Base-by-base conservation (phyloP, 768 basidiomycete genomes). In the Rhodotorula diobovata region DNA sequence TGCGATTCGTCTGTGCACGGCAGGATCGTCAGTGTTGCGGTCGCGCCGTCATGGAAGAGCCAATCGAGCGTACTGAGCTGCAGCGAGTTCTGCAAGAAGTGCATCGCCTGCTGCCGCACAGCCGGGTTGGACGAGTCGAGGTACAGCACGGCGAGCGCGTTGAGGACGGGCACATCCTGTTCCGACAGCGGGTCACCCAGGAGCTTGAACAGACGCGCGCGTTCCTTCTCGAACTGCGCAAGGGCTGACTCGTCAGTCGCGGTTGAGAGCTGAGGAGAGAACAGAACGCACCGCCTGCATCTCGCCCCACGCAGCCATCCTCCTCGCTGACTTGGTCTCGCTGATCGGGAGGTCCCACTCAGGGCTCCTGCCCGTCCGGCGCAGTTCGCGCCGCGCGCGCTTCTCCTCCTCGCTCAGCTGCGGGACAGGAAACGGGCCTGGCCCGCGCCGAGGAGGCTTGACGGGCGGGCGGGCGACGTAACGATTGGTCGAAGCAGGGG, bases 191-290 rank as follows among this genome's bases (percentile, higher is more conserved):
- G 7, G 1, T 67, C 30, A 14, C 20, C 46, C 21, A 58, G 65
- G 23, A 39, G 9, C 11, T n/a, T 21, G 35, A 58, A 46, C 11
- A 66, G 56, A 14, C 57, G 56, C 1, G 10, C 37, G 46, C 48
- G 46, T 18, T 66, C 57, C n/a, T 58, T 48, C 4, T 60, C 58
- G 51, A 67, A 67, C 66, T 67, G 58, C 7, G 28, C 4, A 20
- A 1, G 25, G 34, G 45, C 7, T 23, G 39, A 15, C 23, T 5
- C 30, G 58, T 53, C 43, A 34, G 23, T 25, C 20, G 12, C 14
- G 15, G 18, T 32, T 7, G 8, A 18, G 25, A 9, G 25, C n/a
- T 1, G 11, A 9, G 9, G 28, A n/a, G 30, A 12, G 8, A 25
- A 10, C 5, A 11, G 46, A 25, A 16, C 66, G 37, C 20, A 67